A percentile compares a stretch with the other conserved stretches of the same genome.
Evolutionary conservation across 83 land plant species (phyloP).

Genomic region (Picea engelmannii): DNA sequence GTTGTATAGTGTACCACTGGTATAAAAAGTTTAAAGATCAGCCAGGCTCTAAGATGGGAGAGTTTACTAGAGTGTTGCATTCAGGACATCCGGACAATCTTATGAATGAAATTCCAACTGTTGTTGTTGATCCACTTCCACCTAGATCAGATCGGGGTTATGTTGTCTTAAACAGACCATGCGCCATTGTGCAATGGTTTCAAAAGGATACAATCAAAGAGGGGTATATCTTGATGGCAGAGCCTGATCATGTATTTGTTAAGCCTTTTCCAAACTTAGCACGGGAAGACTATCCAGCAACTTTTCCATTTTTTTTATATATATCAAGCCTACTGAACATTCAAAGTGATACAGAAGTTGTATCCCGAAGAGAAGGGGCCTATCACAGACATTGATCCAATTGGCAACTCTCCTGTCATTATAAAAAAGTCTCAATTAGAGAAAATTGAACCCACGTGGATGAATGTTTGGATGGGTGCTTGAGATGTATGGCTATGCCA

Average conservation of each 20-base stretch:
- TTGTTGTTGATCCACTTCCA: slow-evolving; percentile 85
- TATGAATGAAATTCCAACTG: slow-evolving; percentile 85
- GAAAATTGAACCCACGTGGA: slow-evolving; percentile 95
- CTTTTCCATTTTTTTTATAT: slow-evolving; percentile 85
- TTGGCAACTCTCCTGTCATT: slow-evolving; percentile 93
- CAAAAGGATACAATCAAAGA: slow-evolving; percentile 77
- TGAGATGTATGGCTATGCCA: slow-evolving; percentile 98
- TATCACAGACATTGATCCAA: slow-evolving; percentile 77
- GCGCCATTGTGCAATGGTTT: slow-evolving; percentile 94
- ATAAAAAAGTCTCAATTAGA: slow-evolving; percentile 77
- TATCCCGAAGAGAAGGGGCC: slow-evolving; percentile 84
- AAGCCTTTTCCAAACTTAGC: slow-evolving; percentile 88
- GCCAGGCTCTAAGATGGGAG: slow-evolving; percentile 88
- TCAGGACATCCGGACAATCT: slow-evolving; percentile 64
- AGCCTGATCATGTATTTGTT: slow-evolving; percentile 75
- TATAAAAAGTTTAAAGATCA: slow-evolving; percentile 66
- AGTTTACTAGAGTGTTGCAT: slow-evolving; percentile 78
- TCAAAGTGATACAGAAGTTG: slow-evolving; percentile 56
- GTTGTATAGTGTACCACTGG: slow-evolving; percentile 87
- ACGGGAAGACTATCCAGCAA: slow-evolving; percentile 67
- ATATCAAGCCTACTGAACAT: slow-evolving; percentile 70
- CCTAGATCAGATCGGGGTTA: slow-evolving; percentile 75
- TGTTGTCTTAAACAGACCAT: slow-evolving; percentile 85
- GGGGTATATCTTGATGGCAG: slow-evolving; percentile 88
- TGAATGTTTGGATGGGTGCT: slow-evolving; percentile 97